Evolutionary conservation across 148 eudicot genomes (phyloP).

Genomic region (Fallopia convolvulus): DNA sequence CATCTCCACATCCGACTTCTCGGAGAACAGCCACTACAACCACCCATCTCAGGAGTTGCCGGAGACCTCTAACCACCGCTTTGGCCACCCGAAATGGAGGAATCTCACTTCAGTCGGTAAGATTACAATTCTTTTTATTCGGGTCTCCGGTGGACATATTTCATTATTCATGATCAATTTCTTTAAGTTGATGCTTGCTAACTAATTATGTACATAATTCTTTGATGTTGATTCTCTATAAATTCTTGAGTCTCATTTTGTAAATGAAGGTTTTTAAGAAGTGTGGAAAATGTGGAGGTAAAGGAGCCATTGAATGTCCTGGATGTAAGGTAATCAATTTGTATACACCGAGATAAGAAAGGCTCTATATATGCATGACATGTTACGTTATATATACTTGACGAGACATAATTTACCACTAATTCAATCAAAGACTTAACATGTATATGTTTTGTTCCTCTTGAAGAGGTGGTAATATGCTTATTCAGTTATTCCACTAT

Average conservation of each 20-base stretch:
- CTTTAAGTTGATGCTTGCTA: not conserved
- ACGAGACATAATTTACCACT: too few species aligned
- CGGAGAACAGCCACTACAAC: not conserved
- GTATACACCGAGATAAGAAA: too few species aligned
- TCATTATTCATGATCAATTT: too few species aligned
- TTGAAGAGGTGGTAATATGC: too few species aligned
- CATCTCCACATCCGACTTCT: not conserved
- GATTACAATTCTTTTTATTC: not conserved
- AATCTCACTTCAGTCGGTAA: constrained; percentile 2
- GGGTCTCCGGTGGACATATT: too few species aligned
- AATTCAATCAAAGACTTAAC: too few species aligned
- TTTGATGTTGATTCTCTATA: not conserved
- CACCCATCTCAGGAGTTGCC: not conserved
- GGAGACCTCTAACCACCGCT: not conserved
- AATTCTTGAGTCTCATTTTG: not conserved
- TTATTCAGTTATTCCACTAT: too few species aligned
- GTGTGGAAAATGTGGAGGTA: constrained; percentile 61
- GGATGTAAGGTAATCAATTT: constrained; percentile 68
- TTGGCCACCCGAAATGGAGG: not conserved
- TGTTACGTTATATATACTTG: too few species aligned
- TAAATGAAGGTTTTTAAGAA: constrained; percentile 32
- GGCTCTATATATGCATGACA: too few species aligned
- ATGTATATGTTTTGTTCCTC: too few species aligned
- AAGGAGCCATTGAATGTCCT: constrained; percentile 80
- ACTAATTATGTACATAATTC: not conserved